Base-by-base conservation (phyloP, 2,329 filamentous ascomycete species). In the Xylaria sp. region DNA sequence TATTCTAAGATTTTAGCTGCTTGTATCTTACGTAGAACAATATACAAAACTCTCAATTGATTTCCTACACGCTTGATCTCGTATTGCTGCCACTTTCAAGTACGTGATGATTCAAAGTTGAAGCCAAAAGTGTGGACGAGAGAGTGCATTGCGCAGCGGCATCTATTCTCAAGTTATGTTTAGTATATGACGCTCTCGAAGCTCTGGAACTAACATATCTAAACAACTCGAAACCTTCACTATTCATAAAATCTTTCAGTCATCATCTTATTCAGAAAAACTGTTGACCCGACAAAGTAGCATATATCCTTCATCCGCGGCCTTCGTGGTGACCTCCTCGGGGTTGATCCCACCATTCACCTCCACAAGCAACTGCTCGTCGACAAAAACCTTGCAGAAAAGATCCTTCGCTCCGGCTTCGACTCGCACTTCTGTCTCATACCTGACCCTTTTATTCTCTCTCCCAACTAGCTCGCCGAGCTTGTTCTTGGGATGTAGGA, bases 401-500 rank as follows among this genome's bases (percentile, higher is more conserved):
- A 74, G 63, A 36, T 70, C 70, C 23, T 68, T 69, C 26, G 61
- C 65, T 2, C 69, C 71, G 28, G 65, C 77, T 5, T 76, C 76
- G 1, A 71, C 72, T 0, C 70, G 58, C 2, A 74, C 70, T 17
- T 80, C 78, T 23, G 83, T 73, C 6, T 78, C 76, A 77, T 93
- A 94, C 40, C 80, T 77, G 0, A 93, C 85, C 33, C 77, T 84
- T 64, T 85, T 79, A 1, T 64, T 72, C 0, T 59, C 42, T 54
- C 48, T 79, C 3, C 81, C 84, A 0, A 88, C 88, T 38, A 91
- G 72, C 53, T 84, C 80, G 0, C 91, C 90, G 9, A 97, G 79
- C 66, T 89, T 84, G 77, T 93, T 90, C 78, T 93, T 94, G 0
- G 89, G 89, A 68, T 91, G 88, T 70, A 83, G 75, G 6, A 85